Evolutionary conservation across 495 filamentous ascomycete genomes (phyloP).

Genomic region (Collariella sp.): DNA sequence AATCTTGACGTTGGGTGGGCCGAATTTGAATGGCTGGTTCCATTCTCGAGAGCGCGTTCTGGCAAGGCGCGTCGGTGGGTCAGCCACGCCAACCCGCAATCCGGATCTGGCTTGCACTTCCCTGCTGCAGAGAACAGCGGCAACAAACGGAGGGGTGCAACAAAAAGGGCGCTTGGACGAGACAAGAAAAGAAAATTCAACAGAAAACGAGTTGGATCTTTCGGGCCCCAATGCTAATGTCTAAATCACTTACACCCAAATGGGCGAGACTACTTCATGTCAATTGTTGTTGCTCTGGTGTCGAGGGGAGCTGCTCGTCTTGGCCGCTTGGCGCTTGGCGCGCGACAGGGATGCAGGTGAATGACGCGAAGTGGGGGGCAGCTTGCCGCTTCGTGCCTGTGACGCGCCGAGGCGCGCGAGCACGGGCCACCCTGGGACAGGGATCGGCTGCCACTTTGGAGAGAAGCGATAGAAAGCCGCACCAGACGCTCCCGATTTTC

Average conservation of each 20-base stretch:
- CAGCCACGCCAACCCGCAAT: constrained; percentile 1
- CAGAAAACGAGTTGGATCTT: background rate
- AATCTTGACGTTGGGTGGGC: constrained; percentile 10
- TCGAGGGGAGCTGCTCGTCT: background rate
- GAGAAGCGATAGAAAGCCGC: background rate
- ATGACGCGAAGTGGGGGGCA: constrained; percentile 4
- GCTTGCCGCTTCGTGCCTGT: background rate
- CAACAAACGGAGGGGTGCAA: background rate
- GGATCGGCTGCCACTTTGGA: background rate
- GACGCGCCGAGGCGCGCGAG: constrained; percentile 4
- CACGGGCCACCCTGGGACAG: background rate
- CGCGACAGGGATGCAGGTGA: background rate
- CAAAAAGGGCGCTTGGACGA: background rate
- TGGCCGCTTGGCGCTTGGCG: too few relatives aligned
- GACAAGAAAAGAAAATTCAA: background rate
- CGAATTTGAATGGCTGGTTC: constrained; percentile 28
- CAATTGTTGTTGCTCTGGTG: background rate
- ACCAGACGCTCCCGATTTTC: background rate
- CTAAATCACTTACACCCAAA: background rate
- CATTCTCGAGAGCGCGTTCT: constrained; percentile 25
- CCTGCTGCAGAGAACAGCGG: background rate
- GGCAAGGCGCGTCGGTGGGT: constrained; percentile 27
- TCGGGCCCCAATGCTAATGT: background rate
- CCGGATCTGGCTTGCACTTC: background rate
- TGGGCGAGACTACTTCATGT: background rate